Conservation (phyloP, 2,329 filamentous ascomycete genomes). For the Canariomyces notabilis region DNA sequence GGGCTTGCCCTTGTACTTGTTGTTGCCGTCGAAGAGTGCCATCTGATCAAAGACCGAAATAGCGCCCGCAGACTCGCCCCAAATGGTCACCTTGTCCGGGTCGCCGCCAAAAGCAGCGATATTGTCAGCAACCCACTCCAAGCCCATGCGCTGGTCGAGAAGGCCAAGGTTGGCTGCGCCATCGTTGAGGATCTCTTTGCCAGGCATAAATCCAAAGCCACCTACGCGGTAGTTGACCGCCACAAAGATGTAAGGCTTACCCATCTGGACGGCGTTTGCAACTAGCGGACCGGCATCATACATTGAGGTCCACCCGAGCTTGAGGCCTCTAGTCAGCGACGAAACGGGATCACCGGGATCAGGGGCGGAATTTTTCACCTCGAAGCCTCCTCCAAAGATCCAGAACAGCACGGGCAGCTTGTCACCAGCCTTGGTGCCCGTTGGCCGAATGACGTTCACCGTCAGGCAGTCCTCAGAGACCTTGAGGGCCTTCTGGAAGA, state of each 20-base stretch:
- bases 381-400: slow-evolving; percentile 66
- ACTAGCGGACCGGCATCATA: slow-evolving; percentile 50
- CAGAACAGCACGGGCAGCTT: slow-evolving; percentile 65
- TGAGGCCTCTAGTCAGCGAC: slow-evolving; percentile 7
- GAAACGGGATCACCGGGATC: background rate
- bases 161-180: slow-evolving; percentile 67
- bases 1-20: slow-evolving; percentile 66
- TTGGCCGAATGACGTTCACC: slow-evolving; percentile 55
- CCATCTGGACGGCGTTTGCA: slow-evolving; percentile 39
- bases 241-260: slow-evolving; percentile 68
- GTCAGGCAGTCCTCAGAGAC: slow-evolving; percentile 61
- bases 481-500: slow-evolving; percentile 51
- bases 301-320: slow-evolving; percentile 44
- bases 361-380: slow-evolving; percentile 27
- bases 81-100: slow-evolving; percentile 71
- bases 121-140: slow-evolving; percentile 75
- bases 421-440: slow-evolving; percentile 46
- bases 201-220: slow-evolving; percentile 69
- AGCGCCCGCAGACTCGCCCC: slow-evolving; percentile 66
- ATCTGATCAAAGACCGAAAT: slow-evolving; percentile 76
- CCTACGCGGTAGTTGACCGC: slow-evolving; percentile 73
- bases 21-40: slow-evolving; percentile 66
- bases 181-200: slow-evolving; percentile 61
- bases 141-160: slow-evolving; percentile 64
- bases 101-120: slow-evolving; percentile 75